phyloP scores from a whole-genome alignment of 2,329 filamentous ascomycete species.

The Aureobasidium leucospermi region DNA sequence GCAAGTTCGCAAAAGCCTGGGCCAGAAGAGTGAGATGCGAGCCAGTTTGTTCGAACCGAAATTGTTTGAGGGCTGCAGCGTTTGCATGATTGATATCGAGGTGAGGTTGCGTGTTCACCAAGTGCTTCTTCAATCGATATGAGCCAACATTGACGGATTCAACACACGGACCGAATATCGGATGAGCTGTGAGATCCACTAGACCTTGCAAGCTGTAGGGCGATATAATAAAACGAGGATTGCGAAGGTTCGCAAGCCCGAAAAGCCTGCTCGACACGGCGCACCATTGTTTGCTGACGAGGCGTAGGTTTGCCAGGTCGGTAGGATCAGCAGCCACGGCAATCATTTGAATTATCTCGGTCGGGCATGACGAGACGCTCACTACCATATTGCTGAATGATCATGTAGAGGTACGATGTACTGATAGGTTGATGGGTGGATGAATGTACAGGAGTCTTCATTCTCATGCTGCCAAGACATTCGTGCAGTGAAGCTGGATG shows the following conservation, averaged over 20 bases:
- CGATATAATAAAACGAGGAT: not conserved
- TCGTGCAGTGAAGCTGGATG: too few species aligned
- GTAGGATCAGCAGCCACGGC: not conserved
- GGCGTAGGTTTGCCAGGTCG: not conserved
- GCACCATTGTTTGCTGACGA: not conserved
- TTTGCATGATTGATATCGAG: not conserved
- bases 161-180: not conserved
- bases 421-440: not conserved
- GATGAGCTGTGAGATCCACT: not conserved
- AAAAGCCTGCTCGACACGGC: not conserved
- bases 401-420: too few species aligned
- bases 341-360: not conserved
- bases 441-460: too few species aligned
- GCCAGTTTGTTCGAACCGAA: not conserved
- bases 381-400: not conserved
- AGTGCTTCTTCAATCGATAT: not conserved
- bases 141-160: not conserved
- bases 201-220: slow-evolving; percentile 1
- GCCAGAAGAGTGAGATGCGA: not conserved
- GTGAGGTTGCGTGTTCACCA: not conserved
- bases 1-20: not conserved
- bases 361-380: not conserved
- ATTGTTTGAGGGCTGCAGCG: not conserved
- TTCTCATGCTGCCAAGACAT: too few species aligned
- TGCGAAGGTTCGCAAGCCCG: not conserved